These are phyloP conservation scores for Chamaecyparis obtusa DNA, from an alignment of 75 land plant species.

Conservation along the genomic window DNA sequence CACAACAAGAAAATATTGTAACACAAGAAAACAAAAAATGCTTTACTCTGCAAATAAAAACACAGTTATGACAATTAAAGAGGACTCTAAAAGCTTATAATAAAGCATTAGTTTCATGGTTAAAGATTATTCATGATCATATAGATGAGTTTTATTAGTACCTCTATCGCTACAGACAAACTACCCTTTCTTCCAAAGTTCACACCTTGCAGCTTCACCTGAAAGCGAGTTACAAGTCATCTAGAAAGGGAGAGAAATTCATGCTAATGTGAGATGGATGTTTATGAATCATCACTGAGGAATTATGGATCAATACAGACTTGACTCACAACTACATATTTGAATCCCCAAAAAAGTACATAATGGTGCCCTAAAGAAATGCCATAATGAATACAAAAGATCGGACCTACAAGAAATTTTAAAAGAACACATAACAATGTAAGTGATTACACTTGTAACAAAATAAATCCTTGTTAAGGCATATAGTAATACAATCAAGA, in stretches of 20 bases:
- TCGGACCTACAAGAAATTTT: not conserved
- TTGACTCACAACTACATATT: too few species aligned
- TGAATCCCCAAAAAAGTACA: too few species aligned
- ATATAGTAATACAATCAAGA: not conserved
- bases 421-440: not conserved
- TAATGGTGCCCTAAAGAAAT: not conserved
- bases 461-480: not conserved
- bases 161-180: conserved; percentile 91
- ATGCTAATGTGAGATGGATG: not conserved
- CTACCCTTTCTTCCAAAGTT: conserved; percentile 85
- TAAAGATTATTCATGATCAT: not conserved
- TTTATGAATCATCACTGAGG: too few species aligned
- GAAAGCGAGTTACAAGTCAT: not conserved
- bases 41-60: not conserved
- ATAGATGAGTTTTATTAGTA: conserved; percentile 21
- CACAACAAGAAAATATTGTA: not conserved
- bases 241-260: not conserved
- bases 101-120: not conserved
- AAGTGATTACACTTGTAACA: too few species aligned
- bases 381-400: not conserved
- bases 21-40: not conserved
- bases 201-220: conserved; percentile 80
- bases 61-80: not conserved
- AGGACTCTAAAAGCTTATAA: too few species aligned
- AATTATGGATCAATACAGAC: too few species aligned